A percentile compares a stretch with the other conserved stretches of the same genome.
These are phyloP conservation scores for Neoscytalidium dimidiatum DNA, from an alignment of 2,329 filamentous ascomycete genomes.

Conservation along the genomic window DNA sequence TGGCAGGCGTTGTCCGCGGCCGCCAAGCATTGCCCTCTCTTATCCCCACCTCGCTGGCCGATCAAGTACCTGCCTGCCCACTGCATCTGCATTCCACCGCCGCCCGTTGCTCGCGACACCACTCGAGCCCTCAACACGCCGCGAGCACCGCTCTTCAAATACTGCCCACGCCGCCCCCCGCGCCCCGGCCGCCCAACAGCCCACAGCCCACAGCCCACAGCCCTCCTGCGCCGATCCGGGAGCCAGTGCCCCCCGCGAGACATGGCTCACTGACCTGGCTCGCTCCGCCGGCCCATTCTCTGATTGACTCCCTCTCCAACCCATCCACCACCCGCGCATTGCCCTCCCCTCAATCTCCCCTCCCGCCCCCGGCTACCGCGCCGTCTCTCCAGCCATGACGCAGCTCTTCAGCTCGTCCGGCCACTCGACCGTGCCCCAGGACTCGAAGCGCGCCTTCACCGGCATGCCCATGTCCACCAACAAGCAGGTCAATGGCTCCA, in stretches of 20 bases:
- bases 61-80: background rate
- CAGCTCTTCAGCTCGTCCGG: constrained; percentile 44
- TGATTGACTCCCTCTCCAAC: constrained; percentile 15
- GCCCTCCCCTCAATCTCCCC: constrained; percentile 7
- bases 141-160: background rate
- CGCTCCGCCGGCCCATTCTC: constrained; percentile 24
- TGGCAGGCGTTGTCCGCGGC: background rate
- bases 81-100: background rate
- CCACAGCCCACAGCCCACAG: too few relatives aligned
- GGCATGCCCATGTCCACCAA: constrained; percentile 48
- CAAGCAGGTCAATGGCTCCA: constrained; percentile 50
- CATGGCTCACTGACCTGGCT: constrained; percentile 38
- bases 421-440: constrained; percentile 34
- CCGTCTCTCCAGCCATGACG: constrained; percentile 35
- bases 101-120: constrained; percentile 1
- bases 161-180: too few relatives aligned
- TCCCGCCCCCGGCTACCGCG: constrained; percentile 5
- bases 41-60: constrained; percentile 16
- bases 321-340: constrained; percentile 10
- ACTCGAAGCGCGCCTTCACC: constrained; percentile 52
- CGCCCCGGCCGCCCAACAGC: background rate
- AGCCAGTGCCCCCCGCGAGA: constrained; percentile 13
- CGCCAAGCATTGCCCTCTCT: constrained; percentile 6
- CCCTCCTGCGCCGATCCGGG: constrained; percentile 5
- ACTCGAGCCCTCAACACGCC: background rate